phyloP scores from a whole-genome alignment of 331 rosid genomes.

The Spiraea crenata region DNA sequence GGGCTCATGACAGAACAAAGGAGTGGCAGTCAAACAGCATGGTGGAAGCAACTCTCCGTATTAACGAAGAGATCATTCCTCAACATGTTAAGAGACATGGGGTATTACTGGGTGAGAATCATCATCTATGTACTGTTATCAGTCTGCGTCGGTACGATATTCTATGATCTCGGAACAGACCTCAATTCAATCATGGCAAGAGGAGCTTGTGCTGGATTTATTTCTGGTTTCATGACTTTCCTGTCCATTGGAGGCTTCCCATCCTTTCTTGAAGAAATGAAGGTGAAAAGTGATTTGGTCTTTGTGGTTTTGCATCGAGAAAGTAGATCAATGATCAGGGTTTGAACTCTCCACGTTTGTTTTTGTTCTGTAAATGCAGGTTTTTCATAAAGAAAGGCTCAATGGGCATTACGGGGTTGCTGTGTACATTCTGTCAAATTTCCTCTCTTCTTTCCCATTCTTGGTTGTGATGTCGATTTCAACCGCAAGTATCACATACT shows the following conservation, averaged over 20 bases:
- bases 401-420: slow-evolving; percentile 79
- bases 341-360: not conserved
- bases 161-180: slow-evolving; percentile 69
- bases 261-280: slow-evolving; percentile 91
- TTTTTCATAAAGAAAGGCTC: slow-evolving; percentile 69
- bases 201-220: slow-evolving; percentile 90
- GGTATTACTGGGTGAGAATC: slow-evolving; percentile 94
- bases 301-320: not conserved
- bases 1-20: slow-evolving; percentile 38
- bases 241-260: slow-evolving; percentile 99
- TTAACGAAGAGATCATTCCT: slow-evolving; percentile 73
- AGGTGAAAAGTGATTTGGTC: slow-evolving; percentile 40
- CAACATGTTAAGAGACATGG: slow-evolving; percentile 89
- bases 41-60: slow-evolving; percentile 77
- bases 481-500: slow-evolving; percentile 59
- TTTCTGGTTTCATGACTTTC: slow-evolving; percentile 97
- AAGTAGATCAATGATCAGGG: not conserved
- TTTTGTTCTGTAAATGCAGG: slow-evolving; percentile 33
- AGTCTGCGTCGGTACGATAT: slow-evolving; percentile 82
- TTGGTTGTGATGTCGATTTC: slow-evolving; percentile 64
- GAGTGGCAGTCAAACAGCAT: slow-evolving; percentile 62
- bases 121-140: slow-evolving; percentile 65
- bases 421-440: slow-evolving; percentile 72
- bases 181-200: slow-evolving; percentile 80
- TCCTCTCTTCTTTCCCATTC: slow-evolving; percentile 85